Evolutionary conservation across 2,329 filamentous ascomycete genomes (phyloP).

Genomic region (Botrytis porri): DNA sequence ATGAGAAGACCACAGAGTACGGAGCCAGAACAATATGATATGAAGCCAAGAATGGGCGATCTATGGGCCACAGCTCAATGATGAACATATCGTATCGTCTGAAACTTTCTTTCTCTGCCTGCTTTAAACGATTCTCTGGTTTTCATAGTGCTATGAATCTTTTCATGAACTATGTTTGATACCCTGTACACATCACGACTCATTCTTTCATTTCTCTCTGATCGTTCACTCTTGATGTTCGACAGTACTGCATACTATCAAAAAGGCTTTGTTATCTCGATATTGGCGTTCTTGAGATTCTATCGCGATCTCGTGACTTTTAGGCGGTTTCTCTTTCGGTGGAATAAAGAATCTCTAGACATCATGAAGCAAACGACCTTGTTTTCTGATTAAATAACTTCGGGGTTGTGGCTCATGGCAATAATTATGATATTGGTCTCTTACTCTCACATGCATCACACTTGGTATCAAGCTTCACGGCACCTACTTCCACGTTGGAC

Average conservation of each 20-base stretch:
- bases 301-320: background rate
- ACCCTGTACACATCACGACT: conserved; percentile 34
- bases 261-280: conserved; percentile 18
- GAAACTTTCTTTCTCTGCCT: background rate
- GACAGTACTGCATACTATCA: conserved; percentile 27
- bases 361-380: background rate
- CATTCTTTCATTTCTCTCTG: conserved; percentile 14
- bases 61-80: conserved; percentile 53
- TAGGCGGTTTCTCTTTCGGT: background rate
- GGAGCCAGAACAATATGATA: conserved; percentile 65
- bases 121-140: background rate
- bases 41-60: conserved; percentile 55
- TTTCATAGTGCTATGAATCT: conserved; percentile 17
- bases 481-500: background rate
- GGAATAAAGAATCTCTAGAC: background rate
- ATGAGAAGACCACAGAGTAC: conserved; percentile 73
- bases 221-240: conserved; percentile 22
- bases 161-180: conserved; percentile 30
- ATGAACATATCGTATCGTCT: conserved; percentile 15
- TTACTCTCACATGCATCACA: background rate
- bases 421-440: background rate
- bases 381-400: background rate
- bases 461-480: background rate
- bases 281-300: conserved; percentile 14
- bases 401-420: background rate